Evolutionary conservation across 1,284 basidiomycete species (phyloP).

Genomic region (Cutaneotrichosporon sp.): DNA sequence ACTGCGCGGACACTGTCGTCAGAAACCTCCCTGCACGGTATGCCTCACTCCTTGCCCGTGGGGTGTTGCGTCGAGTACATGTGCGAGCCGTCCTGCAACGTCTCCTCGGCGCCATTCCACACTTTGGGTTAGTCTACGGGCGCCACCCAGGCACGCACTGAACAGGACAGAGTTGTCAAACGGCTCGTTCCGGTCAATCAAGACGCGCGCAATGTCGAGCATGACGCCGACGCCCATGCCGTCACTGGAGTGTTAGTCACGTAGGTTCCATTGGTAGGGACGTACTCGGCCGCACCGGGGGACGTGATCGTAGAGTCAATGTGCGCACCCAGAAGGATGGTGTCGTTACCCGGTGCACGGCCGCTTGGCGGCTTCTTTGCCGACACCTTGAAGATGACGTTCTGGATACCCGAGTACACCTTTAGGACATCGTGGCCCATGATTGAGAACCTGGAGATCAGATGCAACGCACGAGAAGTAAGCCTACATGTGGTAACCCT

Average conservation of each 20-base stretch:
- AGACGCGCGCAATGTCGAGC: constrained; percentile 79
- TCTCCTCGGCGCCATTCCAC: constrained; percentile 84
- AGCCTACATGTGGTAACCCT: constrained; percentile 68
- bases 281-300: constrained; percentile 73
- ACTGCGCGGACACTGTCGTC: constrained; percentile 67
- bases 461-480: constrained; percentile 35
- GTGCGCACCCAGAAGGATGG: constrained; percentile 84
- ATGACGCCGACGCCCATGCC: constrained; percentile 83
- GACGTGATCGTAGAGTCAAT: constrained; percentile 63
- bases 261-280: background rate
- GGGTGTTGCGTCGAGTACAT: constrained; percentile 83
- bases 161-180: constrained; percentile 81
- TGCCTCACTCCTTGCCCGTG: constrained; percentile 60
- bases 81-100: constrained; percentile 91
- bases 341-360: constrained; percentile 75
- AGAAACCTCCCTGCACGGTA: background rate
- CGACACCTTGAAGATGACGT: constrained; percentile 83
- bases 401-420: constrained; percentile 79
- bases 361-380: constrained; percentile 34
- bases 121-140: constrained; percentile 52
- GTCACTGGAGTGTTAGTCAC: constrained; percentile 51
- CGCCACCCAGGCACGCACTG: constrained; percentile 53
- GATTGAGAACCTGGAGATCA: constrained; percentile 67
- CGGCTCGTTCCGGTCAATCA: constrained; percentile 65
- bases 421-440: constrained; percentile 82